Base-by-base conservation (phyloP, 129 eudicot species). In the Artemisia tridentata region DNA sequence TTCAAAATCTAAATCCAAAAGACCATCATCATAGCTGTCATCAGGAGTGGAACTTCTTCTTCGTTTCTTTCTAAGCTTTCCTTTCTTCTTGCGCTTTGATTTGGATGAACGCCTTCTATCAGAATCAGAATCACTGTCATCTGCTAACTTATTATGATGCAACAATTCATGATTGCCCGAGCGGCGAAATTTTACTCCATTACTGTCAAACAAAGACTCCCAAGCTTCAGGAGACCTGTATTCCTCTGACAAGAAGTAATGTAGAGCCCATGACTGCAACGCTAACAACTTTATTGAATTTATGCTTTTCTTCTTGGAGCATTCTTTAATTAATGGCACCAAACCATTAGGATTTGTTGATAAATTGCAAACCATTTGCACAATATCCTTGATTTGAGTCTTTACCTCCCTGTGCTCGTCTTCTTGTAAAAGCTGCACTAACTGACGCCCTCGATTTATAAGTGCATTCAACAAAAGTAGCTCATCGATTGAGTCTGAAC, bases 181-280 rank as follows among this genome's bases (percentile, higher is more conserved):
- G 54, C 77, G 79, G 17, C 89, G 88, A 78, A 95, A 95, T 38
- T 80, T 52, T 74, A 95, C 80, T 31, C 80, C 87, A 66, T 95
- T 95, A n/a, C 72, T 67, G 7, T 61, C 25, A 79, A 95, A 95
- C 46, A 90, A 72, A 50, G 81, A 73, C 69, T 86, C 92, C 99
- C 99, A 95, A 14, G 80, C 81, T 45, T 88, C 81, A 52, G 72
- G 58, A 76, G 72, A 68, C 69, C 63, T 74, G 3, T 69, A 72
- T 75, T 82, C 97, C 70, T 90, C 88, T 2, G 86, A 84, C 63
- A 95, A 79, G 56, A 73, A 71, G 80, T 74, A 95, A 72, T 76
- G 84, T 62, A 88, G 61, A 77, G 92, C 92, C 95, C 95, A 90
- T 2, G 96, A 85, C 53, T 84, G 93, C 67, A 90, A 73, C 14